Evolutionary conservation across 163 green algal species (phyloP), one percentile per base, ranked within the genome.

Genomic region (Prototheca wickerhamii): DNA sequence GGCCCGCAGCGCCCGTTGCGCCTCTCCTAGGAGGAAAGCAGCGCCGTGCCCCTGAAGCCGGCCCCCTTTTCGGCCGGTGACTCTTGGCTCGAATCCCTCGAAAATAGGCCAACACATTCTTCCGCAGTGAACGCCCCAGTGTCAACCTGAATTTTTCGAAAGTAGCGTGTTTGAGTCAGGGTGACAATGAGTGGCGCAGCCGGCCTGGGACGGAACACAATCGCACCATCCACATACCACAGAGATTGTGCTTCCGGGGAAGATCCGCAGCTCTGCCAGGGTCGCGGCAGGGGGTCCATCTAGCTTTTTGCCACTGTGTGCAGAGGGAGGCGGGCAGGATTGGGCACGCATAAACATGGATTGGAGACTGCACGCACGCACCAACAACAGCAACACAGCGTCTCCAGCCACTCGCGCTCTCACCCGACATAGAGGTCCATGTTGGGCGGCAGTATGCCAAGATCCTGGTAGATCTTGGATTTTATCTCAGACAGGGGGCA

Each of bases 231-330:
- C 26, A 51, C 64, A 26, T 59, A 72, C 65, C 61, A 77, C 61
- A 59, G 46, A 56, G 33, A 77, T 49, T 25, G 77, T 68, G 29
- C 77, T 59, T 4, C 44, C 61, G 21, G 79, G 79, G 65, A 67
- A 76, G 15, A 86, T 64, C 35, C 67, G 63, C 15, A 59, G 60
- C 8, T 75, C 65, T 49, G 61, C 64, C 30, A 68, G 58, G 43
- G 63, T 69, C 26, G 44, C 62, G 3, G 26, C 37, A 31, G 12
- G 44, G 18, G n/a, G 15, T 2, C 58, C 58, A 20, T 54, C 34
- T 10, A 34, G 17, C n/a, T 15, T 3, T 31, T n/a, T 5, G n/a
- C 25, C 23, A 2, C 37, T 4, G 40, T 29, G 8, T 5, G 43
- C 20, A 58, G 43, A 26, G 20, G 32, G 8, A 46, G 43, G 4